Evolutionary conservation across 2,329 filamentous ascomycete genomes (phyloP), one percentile per base, ranked within the genome.

Genomic region (Pseudocercospora cruenta): DNA sequence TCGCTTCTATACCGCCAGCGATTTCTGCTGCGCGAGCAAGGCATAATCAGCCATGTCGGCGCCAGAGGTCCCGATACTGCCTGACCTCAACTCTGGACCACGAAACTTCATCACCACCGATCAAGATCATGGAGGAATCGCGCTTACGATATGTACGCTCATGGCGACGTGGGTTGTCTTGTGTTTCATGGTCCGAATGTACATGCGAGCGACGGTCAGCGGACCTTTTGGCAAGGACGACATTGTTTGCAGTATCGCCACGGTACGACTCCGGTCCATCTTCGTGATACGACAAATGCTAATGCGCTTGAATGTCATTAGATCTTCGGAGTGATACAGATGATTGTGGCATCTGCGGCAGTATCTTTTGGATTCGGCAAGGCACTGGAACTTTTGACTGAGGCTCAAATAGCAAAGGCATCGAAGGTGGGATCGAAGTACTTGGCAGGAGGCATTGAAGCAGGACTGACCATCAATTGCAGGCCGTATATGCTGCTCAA

Each of bases 81-180:
- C 69, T n/a, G 67, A 71, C 39, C 51, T 71, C 45, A 49, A 68
- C 39, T 68, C 67, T 6, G 71, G 71, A n/a, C 67, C 68, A 22
- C 59, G 71, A 53, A 67, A 63, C 28, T 73, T 72, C 64, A 69
- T 69, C 33, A 73, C 70, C 10, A 71, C 69, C 21, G 60, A 64
- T 24, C 58, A 69, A 33, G 71, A 72, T 33, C 71, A 71, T 69
- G 70, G 71, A 60, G 71, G 71, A 14, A 68, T 73, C 36, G 70
- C 70, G 16, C 51, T 72, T 22, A 69, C 69, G 19, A 66, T 73
- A 39, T 69, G 70, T 36, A 72, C 70, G 22, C 62, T 72, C 16
- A 67, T 73, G 69, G 70, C 68, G 22, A 71, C 69, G 8, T 73
- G 69, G 69, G 69, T 68, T 4, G 58, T 73, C 3, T 66, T 73